A percentile compares a stretch with the other conserved stretches of the same genome.
Conservation (phyloP, 208 protist genomes). For the Entamoeba histolytica region DNA sequence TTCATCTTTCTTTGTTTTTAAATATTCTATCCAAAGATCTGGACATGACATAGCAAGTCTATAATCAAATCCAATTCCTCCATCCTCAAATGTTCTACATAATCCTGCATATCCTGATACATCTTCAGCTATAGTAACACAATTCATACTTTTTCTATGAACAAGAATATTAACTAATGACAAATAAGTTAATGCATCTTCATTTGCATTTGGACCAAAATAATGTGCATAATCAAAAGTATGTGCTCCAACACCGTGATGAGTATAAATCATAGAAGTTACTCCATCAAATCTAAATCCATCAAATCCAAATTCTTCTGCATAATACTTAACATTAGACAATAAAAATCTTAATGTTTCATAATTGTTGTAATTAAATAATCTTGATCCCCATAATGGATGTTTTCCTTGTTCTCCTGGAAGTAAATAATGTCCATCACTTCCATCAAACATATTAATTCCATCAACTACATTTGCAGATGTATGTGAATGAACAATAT, state of each 20-base stretch:
- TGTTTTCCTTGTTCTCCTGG: conserved; percentile 29
- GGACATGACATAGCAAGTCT: conserved; percentile 56
- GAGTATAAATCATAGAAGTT: conserved; percentile 59
- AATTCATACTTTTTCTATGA: not conserved
- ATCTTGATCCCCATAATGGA: conserved; percentile 35
- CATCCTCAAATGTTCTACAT: conserved; percentile 45
- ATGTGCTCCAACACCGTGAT: conserved; percentile 43
- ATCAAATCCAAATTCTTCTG: conserved; percentile 54
- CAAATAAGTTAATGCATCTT: conserved; percentile 50
- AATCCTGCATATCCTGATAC: conserved; percentile 48
- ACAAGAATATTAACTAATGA: conserved; percentile 25
- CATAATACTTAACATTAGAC: conserved; percentile 45
- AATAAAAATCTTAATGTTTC: conserved; percentile 55
- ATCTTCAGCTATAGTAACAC: conserved; percentile 37
- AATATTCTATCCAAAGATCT: conserved; percentile 57
- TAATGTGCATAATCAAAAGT: conserved; percentile 43
- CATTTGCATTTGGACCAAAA: conserved; percentile 43
- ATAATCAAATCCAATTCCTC: conserved; percentile 67
- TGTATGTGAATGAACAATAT: conserved; percentile 54
- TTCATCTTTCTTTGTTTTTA: conserved; percentile 43
- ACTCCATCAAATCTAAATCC: conserved; percentile 72
- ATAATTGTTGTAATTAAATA: conserved; percentile 57
- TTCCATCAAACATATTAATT: conserved; percentile 54
- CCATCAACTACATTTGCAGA: conserved; percentile 58
- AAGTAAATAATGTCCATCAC: conserved; percentile 44